These are phyloP conservation scores for Cytospora chrysosperma DNA, from an alignment of 2,329 filamentous ascomycete species.

Conservation along the genomic window DNA sequence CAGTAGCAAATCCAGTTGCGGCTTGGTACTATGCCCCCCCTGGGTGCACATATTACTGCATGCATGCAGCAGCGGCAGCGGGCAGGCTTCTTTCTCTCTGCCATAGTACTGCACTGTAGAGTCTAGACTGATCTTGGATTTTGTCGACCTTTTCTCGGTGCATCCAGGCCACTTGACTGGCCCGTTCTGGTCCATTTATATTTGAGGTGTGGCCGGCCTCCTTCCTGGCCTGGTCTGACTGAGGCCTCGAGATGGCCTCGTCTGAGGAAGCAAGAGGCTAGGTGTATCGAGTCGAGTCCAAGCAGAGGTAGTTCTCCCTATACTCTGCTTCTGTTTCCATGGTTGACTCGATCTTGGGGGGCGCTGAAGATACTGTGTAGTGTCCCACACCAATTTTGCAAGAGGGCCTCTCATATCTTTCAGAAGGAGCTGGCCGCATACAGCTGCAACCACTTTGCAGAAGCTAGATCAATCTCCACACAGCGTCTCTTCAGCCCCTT, in stretches of 20 bases:
- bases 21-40: not conserved
- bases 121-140: not conserved
- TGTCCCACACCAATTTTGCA: slow-evolving; percentile 4
- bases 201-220: not conserved
- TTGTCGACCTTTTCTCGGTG: not conserved
- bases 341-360: not conserved
- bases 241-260: not conserved
- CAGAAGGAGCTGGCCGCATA: slow-evolving; percentile 3
- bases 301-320: not conserved
- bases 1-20: not conserved
- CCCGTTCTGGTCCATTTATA: not conserved
- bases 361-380: not conserved
- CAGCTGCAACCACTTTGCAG: slow-evolving; percentile 17
- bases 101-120: too few relatives aligned
- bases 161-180: not conserved
- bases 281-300: not conserved
- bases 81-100: slow-evolving; percentile 7
- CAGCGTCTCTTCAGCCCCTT: not conserved
- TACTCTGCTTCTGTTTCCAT: not conserved
- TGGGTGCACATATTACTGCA: too few relatives aligned
- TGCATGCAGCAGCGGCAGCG: not conserved
- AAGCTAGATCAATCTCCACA: slow-evolving; percentile 14
- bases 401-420: slow-evolving; percentile 7
- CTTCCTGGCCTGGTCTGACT: slow-evolving; percentile 2
- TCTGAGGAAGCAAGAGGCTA: not conserved